These are phyloP conservation scores for Camellia lanceoleosa DNA, from an alignment of 148 eudicot genomes.

Conservation along the genomic window DNA sequence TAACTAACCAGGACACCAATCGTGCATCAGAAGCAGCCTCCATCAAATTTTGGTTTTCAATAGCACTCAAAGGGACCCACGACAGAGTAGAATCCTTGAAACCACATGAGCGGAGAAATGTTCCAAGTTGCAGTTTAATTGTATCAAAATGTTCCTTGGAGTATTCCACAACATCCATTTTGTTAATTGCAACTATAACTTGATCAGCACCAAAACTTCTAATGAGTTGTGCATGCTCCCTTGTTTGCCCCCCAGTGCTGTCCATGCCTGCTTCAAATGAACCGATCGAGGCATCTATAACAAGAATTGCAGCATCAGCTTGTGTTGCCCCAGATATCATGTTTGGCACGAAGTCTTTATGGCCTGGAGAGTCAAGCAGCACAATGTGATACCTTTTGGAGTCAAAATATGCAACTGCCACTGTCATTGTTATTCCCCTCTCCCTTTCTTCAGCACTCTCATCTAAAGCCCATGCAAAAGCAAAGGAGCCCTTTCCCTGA, in stretches of 20 bases:
- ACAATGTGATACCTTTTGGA: conserved; percentile 78
- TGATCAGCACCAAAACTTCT: conserved; percentile 98
- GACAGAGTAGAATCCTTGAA: conserved; percentile 74
- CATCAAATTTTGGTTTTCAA: conserved; percentile 87
- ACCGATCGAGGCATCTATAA: conserved; percentile 88
- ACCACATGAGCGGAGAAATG: conserved; percentile 81
- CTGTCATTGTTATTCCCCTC: conserved; percentile 97
- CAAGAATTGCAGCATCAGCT: conserved; percentile 95
- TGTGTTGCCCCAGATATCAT: conserved; percentile 99
- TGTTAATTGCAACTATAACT: conserved; percentile 77
- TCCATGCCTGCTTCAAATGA: conserved; percentile 90
- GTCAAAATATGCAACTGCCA: conserved; percentile 94
- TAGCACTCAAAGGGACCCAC: conserved; percentile 94
- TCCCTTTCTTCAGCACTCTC: conserved; percentile 98
- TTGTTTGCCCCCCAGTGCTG: conserved; percentile 77
- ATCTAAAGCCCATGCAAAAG: conserved; percentile 98
- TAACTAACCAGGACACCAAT: conserved; percentile 73
- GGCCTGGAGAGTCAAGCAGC: conserved; percentile 95
- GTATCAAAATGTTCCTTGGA: conserved; percentile 78
- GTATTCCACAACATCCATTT: conserved; percentile 89
- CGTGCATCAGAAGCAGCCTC: conserved; percentile 67
- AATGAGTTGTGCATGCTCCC: conserved; percentile 93
- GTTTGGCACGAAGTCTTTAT: conserved; percentile 97
- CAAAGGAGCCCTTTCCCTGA: conserved; percentile 97
- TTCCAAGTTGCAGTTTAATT: conserved; percentile 74